These are phyloP conservation scores for Phyllostachys edulis DNA, from an alignment of 176 grass and related monocot genomes.

Conservation along the genomic window DNA sequence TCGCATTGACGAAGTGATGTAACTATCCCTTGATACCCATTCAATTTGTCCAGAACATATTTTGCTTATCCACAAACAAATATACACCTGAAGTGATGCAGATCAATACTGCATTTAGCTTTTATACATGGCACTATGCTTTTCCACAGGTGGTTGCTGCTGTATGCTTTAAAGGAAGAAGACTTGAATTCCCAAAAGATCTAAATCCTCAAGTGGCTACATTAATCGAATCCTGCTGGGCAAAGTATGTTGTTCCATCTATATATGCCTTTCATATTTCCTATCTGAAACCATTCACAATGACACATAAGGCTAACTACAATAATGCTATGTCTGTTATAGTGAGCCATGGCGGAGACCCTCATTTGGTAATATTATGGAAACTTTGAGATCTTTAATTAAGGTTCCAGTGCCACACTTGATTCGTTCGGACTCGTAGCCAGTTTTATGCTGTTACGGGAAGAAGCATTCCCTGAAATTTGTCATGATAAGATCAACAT, in stretches of 20 bases:
- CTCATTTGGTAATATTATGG: conserved; percentile 86
- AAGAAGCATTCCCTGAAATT: neutral
- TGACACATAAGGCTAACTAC: neutral
- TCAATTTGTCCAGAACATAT: neutral
- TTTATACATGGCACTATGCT: neutral
- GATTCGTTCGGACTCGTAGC: conserved; percentile 40
- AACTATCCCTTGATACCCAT: neutral
- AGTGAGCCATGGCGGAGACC: conserved; percentile 83
- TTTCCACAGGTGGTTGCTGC: conserved; percentile 79
- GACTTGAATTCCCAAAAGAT: conserved; percentile 78
- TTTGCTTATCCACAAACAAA: conserved; percentile 4
- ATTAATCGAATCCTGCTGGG: conserved; percentile 91
- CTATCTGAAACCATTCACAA: neutral
- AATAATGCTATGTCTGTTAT: conserved; percentile 18
- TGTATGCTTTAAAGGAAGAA: conserved; percentile 91
- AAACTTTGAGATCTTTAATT: conserved; percentile 64
- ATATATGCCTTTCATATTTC: neutral
- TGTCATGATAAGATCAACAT: conserved; percentile 12
- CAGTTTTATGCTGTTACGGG: neutral
- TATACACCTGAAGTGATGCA: conserved; percentile 10
- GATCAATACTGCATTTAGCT: neutral
- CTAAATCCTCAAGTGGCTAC: conserved; percentile 74
- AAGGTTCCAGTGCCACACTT: conserved; percentile 39
- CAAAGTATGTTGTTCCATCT: conserved; percentile 53
- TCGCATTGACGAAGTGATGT: conserved; percentile 4